These are phyloP conservation scores for Pittosporum tobira DNA, from an alignment of 129 eudicot species.

Conservation along the genomic window DNA sequence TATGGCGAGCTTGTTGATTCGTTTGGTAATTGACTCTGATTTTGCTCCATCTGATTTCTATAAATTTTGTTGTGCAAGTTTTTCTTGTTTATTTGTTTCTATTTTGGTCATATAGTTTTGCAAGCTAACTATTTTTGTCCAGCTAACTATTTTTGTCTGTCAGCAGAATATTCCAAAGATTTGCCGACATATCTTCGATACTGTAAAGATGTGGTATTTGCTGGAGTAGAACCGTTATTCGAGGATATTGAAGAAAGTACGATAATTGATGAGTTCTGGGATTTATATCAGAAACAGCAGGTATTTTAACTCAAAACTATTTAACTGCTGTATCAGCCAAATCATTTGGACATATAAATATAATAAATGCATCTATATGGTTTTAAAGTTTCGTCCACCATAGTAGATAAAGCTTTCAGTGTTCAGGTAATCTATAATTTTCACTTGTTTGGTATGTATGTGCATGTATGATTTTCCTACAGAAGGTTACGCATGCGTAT, in stretches of 20 bases:
- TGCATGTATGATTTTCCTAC: too few relatives aligned
- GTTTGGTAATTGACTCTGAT: slow-evolving; percentile 34
- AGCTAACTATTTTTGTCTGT: slow-evolving; percentile 8
- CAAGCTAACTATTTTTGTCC: slow-evolving; percentile 8
- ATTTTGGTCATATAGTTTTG: slow-evolving; percentile 5
- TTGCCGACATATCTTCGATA: slow-evolving; percentile 56
- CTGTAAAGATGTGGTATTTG: slow-evolving; percentile 65
- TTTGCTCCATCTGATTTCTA: neutral
- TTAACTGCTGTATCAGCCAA: neutral
- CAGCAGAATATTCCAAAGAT: slow-evolving; percentile 57
- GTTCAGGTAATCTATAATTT: too few relatives aligned
- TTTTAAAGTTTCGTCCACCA: too few relatives aligned
- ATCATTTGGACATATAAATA: neutral
- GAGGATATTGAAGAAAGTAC: slow-evolving; percentile 51
- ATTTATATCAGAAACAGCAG: slow-evolving; percentile 39
- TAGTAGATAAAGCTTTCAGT: too few relatives aligned
- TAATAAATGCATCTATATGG: too few relatives aligned
- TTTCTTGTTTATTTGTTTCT: neutral
- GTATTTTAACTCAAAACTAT: slow-evolving; percentile 17
- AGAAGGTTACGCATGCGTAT: too few relatives aligned
- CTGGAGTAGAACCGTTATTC: slow-evolving; percentile 46
- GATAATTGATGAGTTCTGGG: slow-evolving; percentile 56
- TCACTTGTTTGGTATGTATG: too few relatives aligned
- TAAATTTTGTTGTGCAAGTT: neutral
- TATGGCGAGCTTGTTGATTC: slow-evolving; percentile 33